Conservation (phyloP, 805 yeast species). For the Citeromyces nyonsensis region DNA sequence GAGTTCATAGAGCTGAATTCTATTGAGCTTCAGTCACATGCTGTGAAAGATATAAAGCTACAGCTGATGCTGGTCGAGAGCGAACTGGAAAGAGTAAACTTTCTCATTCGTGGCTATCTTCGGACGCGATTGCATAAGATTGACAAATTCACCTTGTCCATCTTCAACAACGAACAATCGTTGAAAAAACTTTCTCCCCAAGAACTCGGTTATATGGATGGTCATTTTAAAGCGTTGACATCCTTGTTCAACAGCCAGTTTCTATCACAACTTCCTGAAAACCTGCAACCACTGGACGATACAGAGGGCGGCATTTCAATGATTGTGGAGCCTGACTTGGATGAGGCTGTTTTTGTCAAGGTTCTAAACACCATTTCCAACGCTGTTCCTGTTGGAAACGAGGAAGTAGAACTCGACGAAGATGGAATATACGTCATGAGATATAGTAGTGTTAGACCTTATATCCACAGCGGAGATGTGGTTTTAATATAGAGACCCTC, state of each 20-base stretch:
- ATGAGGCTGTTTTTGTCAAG: conserved; percentile 63
- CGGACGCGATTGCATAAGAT: conserved; percentile 66
- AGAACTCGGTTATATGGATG: conserved; percentile 53
- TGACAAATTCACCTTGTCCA: conserved; percentile 50
- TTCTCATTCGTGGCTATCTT: conserved; percentile 70
- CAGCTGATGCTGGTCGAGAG: conserved; percentile 79
- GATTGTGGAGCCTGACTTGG: conserved; percentile 68
- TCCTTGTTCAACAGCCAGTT: conserved; percentile 56
- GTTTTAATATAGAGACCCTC: conserved; percentile 17
- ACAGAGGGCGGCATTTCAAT: conserved; percentile 50
- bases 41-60: conserved; percentile 58
- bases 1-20: conserved; percentile 69
- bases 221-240: conserved; percentile 48
- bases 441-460: conserved; percentile 34
- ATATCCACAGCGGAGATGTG: conserved; percentile 23
- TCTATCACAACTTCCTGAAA: conserved; percentile 49
- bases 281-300: conserved; percentile 64
- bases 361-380: conserved; percentile 22
- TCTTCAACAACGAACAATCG: conserved; percentile 26
- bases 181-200: conserved; percentile 30
- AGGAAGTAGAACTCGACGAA: conserved; percentile 36
- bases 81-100: conserved; percentile 79
- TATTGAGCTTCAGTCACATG: conserved; percentile 59
- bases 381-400: conserved; percentile 29
- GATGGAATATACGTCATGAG: conserved; percentile 68